Evolutionary conservation across 177 flowering plant genomes (phyloP).

Genomic region (Tripterygium wilfordii): DNA sequence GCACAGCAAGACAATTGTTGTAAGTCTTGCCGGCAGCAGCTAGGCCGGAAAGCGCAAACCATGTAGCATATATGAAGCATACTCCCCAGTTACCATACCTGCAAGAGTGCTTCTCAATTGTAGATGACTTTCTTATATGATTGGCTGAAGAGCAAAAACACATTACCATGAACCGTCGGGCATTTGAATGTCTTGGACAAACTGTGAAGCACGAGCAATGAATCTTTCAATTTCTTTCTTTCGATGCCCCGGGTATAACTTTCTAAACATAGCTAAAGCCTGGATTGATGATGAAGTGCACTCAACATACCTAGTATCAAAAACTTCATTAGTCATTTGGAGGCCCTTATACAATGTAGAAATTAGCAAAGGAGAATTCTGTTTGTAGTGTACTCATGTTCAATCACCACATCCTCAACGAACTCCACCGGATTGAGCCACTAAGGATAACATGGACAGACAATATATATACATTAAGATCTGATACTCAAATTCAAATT

Average conservation of each 20-base stretch:
- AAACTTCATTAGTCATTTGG: too few species aligned
- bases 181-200: slow-evolving; percentile 21
- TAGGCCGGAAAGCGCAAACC: slow-evolving; percentile 35
- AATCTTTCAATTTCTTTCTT: slow-evolving; percentile 27
- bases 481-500: too few species aligned
- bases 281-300: slow-evolving; percentile 33
- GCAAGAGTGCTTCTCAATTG: too few species aligned
- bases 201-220: slow-evolving; percentile 17
- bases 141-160: too few species aligned
- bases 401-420: slow-evolving; percentile 29
- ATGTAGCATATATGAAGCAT: slow-evolving; percentile 38
- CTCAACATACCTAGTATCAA: too few species aligned
- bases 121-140: too few species aligned
- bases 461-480: too few species aligned
- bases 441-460: slow-evolving; percentile 12
- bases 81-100: too few species aligned
- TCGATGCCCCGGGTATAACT: slow-evolving; percentile 30
- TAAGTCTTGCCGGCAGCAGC: slow-evolving; percentile 31
- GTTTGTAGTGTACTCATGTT: too few species aligned
- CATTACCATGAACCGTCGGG: slow-evolving; percentile 46
- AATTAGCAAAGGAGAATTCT: too few species aligned
- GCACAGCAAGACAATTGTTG: slow-evolving; percentile 18
- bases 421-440: slow-evolving; percentile 33
- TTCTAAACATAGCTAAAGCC: slow-evolving; percentile 25
- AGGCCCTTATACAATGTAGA: too few species aligned